Conservation (phyloP, 225 moss, liverwort and hornwort genomes). For the Pleurozium schreberi region DNA sequence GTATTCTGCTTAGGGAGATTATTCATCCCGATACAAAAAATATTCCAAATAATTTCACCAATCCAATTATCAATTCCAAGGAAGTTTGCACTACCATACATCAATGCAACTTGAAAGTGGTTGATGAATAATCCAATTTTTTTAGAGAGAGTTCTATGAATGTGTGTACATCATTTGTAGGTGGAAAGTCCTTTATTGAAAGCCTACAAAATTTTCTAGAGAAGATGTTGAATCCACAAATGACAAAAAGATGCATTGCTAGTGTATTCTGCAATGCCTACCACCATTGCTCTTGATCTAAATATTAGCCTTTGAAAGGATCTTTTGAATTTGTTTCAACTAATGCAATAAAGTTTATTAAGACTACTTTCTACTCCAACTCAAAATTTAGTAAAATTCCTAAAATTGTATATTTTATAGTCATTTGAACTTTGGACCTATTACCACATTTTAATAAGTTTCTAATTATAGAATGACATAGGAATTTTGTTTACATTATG, state of each 20-base stretch:
- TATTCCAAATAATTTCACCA: neutral
- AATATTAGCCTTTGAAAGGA: neutral
- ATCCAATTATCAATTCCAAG: fast-evolving
- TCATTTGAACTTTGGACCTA: neutral
- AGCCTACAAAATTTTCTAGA: fast-evolving
- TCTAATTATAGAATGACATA: neutral
- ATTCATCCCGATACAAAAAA: neutral
- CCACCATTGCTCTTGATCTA: neutral
- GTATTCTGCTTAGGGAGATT: neutral
- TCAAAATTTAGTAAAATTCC: neutral
- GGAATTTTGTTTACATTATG: neutral
- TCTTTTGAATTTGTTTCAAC: neutral
- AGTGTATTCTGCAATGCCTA: neutral
- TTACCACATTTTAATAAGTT: neutral
- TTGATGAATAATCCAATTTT: neutral
- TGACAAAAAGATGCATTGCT: neutral
- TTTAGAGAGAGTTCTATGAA: neutral
- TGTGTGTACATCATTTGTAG: neutral
- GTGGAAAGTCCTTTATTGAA: fast-evolving
- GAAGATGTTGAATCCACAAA: fast-evolving
- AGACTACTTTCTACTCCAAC: neutral
- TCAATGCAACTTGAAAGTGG: neutral
- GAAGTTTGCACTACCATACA: neutral
- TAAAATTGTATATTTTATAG: neutral
- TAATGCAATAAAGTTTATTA: neutral